Evolutionary conservation across 768 basidiomycete species (phyloP).

Genomic region (Cytidiella melzeri): DNA sequence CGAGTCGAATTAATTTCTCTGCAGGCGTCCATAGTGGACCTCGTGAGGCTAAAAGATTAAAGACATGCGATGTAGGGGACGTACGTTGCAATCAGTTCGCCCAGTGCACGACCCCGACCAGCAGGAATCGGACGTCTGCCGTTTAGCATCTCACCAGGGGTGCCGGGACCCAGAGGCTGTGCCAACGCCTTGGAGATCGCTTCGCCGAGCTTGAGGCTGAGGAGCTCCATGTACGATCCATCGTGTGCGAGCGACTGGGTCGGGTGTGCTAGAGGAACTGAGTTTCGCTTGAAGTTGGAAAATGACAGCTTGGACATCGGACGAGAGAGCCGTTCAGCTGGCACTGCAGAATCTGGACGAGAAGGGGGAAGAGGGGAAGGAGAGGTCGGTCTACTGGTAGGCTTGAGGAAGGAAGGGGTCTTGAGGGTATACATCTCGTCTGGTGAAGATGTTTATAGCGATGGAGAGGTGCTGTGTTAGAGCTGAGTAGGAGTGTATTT

Average conservation of each 20-base stretch:
- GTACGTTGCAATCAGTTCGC: conserved; percentile 64
- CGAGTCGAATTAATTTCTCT: conserved; percentile 67
- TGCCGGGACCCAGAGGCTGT: conserved; percentile 52
- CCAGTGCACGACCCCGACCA: conserved; percentile 64
- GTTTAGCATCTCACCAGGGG: conserved; percentile 45
- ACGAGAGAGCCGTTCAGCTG: conserved; percentile 40
- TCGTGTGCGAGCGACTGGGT: conserved; percentile 48
- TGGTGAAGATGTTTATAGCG: conserved; percentile 10
- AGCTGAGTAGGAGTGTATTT: conserved; percentile 3
- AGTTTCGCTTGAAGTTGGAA: conserved; percentile 50
- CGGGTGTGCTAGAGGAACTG: conserved; percentile 38
- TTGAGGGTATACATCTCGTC: conserved; percentile 54
- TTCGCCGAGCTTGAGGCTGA: conserved; percentile 74
- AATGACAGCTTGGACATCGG: conserved; percentile 55
- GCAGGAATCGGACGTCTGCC: conserved; percentile 71
- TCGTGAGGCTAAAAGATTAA: conserved; percentile 5
- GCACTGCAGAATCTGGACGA: conserved; percentile 32
- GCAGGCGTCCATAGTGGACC: conserved; percentile 1
- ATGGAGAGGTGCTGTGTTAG: neutral
- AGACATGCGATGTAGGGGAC: conserved; percentile 27
- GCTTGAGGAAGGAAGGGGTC: conserved; percentile 60
- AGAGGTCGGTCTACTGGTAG: conserved; percentile 58
- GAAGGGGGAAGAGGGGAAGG: conserved; percentile 49
- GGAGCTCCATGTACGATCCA: conserved; percentile 72
- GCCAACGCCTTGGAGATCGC: conserved; percentile 72